Evolutionary conservation across 2,329 filamentous ascomycete genomes (phyloP).

Genomic region (Dactylonectria macrodidyma): DNA sequence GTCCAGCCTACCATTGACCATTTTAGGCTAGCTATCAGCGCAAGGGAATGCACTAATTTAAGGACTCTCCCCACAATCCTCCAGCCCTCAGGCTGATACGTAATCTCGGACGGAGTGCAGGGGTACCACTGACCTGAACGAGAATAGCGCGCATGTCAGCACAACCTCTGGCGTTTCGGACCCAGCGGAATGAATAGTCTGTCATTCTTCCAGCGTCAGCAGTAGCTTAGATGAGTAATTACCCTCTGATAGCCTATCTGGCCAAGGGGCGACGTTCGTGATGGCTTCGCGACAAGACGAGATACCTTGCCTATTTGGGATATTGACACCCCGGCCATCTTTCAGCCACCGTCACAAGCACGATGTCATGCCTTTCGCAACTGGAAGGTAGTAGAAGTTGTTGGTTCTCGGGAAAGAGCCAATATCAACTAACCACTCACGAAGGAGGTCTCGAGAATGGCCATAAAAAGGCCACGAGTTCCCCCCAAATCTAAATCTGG

Average conservation of each 20-base stretch:
- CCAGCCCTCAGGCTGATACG: neutral
- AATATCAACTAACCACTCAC: neutral
- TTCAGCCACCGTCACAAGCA: neutral
- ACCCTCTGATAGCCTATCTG: neutral
- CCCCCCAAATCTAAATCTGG: neutral
- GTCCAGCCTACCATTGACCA: neutral
- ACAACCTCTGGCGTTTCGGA: neutral
- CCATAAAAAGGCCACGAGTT: constrained; percentile 11
- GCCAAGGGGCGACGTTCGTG: neutral
- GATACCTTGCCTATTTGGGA: constrained; percentile 13
- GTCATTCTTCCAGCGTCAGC: neutral
- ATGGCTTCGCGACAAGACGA: neutral
- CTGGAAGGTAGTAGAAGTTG: too few species aligned
- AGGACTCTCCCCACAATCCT: constrained; percentile 5
- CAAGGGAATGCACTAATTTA: neutral
- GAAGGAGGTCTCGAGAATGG: neutral
- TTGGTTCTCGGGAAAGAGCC: too few species aligned
- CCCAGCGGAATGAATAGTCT: neutral
- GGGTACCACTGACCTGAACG: constrained; percentile 18
- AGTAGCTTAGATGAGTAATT: too few species aligned
- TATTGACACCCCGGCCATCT: constrained; percentile 14
- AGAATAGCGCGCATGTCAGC: constrained; percentile 13
- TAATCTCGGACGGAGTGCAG: neutral
- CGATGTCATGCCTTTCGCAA: too few species aligned
- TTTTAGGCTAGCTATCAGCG: too few species aligned